Evolutionary conservation across 2,329 filamentous ascomycete genomes (phyloP).

Genomic region (Phialemonium atrogriseum): DNA sequence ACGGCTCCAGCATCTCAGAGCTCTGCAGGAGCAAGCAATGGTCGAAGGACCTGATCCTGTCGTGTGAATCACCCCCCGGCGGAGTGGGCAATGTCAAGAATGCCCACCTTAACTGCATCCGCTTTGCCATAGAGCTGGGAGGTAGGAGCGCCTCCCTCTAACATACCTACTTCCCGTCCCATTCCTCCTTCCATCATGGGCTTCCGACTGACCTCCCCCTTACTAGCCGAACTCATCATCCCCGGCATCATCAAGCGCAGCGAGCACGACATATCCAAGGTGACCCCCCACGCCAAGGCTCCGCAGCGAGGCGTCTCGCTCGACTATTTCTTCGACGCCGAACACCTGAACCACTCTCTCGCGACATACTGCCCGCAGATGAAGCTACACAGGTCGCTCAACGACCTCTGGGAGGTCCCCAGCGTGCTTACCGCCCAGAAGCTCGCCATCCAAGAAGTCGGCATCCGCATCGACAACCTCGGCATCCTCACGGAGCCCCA

Average conservation of each 20-base stretch:
- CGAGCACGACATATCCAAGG: slow-evolving; percentile 18
- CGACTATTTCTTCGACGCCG: slow-evolving; percentile 25
- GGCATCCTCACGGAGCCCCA: slow-evolving; percentile 16
- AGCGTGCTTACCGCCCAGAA: slow-evolving; percentile 15
- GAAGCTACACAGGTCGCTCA: slow-evolving; percentile 22
- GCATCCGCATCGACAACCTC: slow-evolving; percentile 12
- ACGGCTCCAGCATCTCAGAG: slow-evolving; percentile 19
- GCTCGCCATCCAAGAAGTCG: slow-evolving; percentile 16
- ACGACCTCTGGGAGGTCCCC: slow-evolving; percentile 25
- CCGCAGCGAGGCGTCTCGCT: slow-evolving; percentile 19
- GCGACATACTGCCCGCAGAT: slow-evolving; percentile 26
- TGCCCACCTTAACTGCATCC: slow-evolving; percentile 34
- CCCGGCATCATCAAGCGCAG: slow-evolving; percentile 25
- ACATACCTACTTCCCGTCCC: no score
- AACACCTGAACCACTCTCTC: slow-evolving; percentile 21
- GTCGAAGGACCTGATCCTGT: slow-evolving; percentile 31
- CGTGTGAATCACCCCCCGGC: slow-evolving; percentile 32
- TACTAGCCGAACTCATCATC: slow-evolving; percentile 29
- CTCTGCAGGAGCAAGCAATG: slow-evolving; percentile 29
- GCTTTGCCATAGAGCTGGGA: slow-evolving; percentile 38
- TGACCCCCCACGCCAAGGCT: slow-evolving; percentile 15
- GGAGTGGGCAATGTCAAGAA: slow-evolving; percentile 36
- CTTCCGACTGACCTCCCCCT: no score
- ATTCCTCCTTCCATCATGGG: no score
- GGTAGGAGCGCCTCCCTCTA: slow-evolving; percentile 20